Evolutionary conservation across 495 filamentous ascomycete genomes (phyloP), one percentile per base, ranked within the genome.

Genomic region (Penicillium pulvis): DNA sequence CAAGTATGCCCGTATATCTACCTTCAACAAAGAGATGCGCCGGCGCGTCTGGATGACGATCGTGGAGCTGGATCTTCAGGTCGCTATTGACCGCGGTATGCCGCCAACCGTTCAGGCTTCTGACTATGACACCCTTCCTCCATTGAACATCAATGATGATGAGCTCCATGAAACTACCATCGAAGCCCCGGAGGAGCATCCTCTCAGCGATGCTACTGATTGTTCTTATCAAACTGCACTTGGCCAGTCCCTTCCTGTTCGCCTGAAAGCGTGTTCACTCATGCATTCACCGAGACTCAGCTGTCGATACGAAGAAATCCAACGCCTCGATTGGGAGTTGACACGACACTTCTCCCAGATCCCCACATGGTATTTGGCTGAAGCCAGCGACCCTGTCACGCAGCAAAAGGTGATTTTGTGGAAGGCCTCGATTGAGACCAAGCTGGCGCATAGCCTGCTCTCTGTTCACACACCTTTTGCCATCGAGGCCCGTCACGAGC

Each of bases 1-100:
- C 47, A 64, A 79, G 44, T 83, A 83, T 55, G 65, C 75, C 6
- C 72, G 72, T 23, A 83, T 89, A 42, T 79, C 82, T 0, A 69
- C 77, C 0, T 81, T 87, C 30, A 74, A 77, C 14, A 79, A 83
- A 47, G 88, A 91, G 69, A 83, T 89, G 76, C 80, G 87, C n/a
- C 72, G 87, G 45, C 77, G 88, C 20, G 73, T 91, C 12, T 90
- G 87, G 87, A 81, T 79, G n/a, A 86, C 84, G 1, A 82, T 88
- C 16, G 56, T 89, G 33, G 86, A 88, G 66, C 71, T 88, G 7
- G 75, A 80, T 24, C 62, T 87, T n/a, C 82, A 86, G 55, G 78
- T 86, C 6, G 79, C 84, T 45, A 56, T 88, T 26, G 82, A 85
- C 47, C 76, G 82, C 2, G 86, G 85, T 1, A 83, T 84, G 59